phyloP scores from a whole-genome alignment of 2,329 filamentous ascomycete species.

The Epichloe aotearoae region DNA sequence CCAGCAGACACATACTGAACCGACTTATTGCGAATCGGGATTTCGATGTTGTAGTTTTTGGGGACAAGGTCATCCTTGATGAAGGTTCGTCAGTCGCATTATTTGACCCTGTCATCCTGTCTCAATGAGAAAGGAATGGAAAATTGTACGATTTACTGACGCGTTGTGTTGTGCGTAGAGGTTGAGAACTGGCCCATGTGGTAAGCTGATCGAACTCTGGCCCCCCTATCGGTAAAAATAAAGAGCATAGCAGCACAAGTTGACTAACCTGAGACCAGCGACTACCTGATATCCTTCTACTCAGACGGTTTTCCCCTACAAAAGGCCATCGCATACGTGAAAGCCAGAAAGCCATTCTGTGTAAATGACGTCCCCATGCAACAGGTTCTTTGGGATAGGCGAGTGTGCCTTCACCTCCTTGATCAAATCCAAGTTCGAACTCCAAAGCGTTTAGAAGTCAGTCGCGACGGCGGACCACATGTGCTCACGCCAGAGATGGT shows the following conservation, averaged over 20 bases:
- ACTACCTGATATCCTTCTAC: conserved; percentile 97
- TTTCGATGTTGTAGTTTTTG: conserved; percentile 95
- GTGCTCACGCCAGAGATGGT: conserved; percentile 68
- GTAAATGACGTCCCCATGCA: conserved; percentile 98
- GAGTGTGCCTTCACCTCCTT: conserved; percentile 75
- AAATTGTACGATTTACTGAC: not conserved
- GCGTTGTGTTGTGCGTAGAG: conserved; percentile 29
- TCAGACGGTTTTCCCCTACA: conserved; percentile 94
- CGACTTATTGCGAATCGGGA: conserved; percentile 79
- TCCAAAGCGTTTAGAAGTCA: conserved; percentile 79
- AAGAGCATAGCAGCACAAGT: conserved; percentile 18
- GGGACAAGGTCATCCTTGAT: conserved; percentile 95
- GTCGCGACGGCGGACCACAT: conserved; percentile 76
- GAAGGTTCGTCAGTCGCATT: conserved; percentile 46
- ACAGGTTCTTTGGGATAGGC: conserved; percentile 88
- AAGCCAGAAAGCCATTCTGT: conserved; percentile 86
- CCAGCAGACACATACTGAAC: conserved; percentile 90
- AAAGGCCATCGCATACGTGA: conserved; percentile 92
- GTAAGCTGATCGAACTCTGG: conserved; percentile 26
- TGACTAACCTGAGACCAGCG: conserved; percentile 28
- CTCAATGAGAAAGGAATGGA: not conserved
- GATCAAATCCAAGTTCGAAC: conserved; percentile 85
- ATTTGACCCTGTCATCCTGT: not conserved
- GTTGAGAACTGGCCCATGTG: conserved; percentile 94
- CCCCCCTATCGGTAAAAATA: conserved; percentile 19